A percentile compares a stretch with the other conserved stretches of the same genome.
Evolutionary conservation across 805 yeast species (phyloP).

Genomic region (Jamesozyma gamospora): DNA sequence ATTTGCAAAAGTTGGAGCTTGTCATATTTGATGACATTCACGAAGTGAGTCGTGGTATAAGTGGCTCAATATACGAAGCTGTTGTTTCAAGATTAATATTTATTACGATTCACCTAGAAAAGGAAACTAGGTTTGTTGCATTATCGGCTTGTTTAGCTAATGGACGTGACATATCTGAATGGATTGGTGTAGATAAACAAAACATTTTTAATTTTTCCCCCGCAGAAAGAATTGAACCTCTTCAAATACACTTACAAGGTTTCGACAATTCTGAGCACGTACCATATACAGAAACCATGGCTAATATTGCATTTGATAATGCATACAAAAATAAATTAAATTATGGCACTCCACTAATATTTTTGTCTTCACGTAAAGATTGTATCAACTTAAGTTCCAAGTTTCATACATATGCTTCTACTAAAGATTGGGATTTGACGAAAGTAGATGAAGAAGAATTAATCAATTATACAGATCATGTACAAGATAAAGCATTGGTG

Average conservation of each 20-base stretch:
- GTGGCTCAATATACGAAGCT: conserved; percentile 61
- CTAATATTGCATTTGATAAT: conserved; percentile 39
- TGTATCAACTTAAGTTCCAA: conserved; percentile 44
- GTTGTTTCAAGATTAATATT: conserved; percentile 62
- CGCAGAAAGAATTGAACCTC: conserved; percentile 42
- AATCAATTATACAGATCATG: conserved; percentile 16
- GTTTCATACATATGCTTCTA: conserved; percentile 31
- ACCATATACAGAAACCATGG: conserved; percentile 37
- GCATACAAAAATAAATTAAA: conserved; percentile 27
- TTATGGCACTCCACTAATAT: conserved; percentile 37
- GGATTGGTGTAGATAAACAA: conserved; percentile 65
- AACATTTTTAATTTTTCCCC: conserved; percentile 65
- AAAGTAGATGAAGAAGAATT: conserved; percentile 30
- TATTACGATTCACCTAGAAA: conserved; percentile 56
- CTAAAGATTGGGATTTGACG: conserved; percentile 33
- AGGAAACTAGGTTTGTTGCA: conserved; percentile 52
- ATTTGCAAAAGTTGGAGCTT: conserved; percentile 56
- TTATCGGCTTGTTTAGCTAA: conserved; percentile 62
- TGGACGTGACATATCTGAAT: conserved; percentile 69
- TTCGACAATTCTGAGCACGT: conserved; percentile 33
- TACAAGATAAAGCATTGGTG: conserved; percentile 39
- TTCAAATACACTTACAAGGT: conserved; percentile 48
- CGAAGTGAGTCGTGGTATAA: conserved; percentile 43
- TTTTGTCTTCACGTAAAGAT: conserved; percentile 46
- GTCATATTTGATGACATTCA: conserved; percentile 71